Evolutionary conservation across 2,329 filamentous ascomycete species (phyloP).

Genomic region (Mollisia scopiformis): DNA sequence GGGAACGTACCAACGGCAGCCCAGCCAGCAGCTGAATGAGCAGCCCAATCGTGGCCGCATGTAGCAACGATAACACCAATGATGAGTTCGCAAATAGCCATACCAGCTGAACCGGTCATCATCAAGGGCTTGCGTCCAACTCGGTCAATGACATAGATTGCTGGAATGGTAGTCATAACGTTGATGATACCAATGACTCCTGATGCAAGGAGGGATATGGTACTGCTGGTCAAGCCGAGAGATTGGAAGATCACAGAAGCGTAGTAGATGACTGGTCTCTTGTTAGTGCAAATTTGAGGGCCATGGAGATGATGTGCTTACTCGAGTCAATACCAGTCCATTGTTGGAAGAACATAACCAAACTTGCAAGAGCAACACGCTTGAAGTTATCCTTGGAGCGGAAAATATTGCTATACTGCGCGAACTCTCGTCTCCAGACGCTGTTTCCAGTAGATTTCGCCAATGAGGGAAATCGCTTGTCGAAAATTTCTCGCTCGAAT

Average conservation of each 20-base stretch:
- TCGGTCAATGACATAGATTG: conserved; percentile 2
- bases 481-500: conserved; percentile 47
- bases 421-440: conserved; percentile 47
- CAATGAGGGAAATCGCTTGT: conserved; percentile 48
- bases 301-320: conserved; percentile 1
- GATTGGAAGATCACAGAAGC: conserved; percentile 8
- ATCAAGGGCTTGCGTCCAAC: conserved; percentile 1
- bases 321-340: conserved; percentile 46
- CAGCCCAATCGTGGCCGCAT: conserved; percentile 40
- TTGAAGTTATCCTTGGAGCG: conserved; percentile 54
- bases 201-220: conserved; percentile 7
- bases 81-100: conserved; percentile 21
- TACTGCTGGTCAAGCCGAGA: conserved; percentile 3
- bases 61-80: conserved; percentile 45
- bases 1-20: conserved; percentile 42
- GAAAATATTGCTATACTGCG: conserved; percentile 52
- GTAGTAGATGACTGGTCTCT: conserved; percentile 9
- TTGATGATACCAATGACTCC: conserved; percentile 8
- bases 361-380: conserved; percentile 46
- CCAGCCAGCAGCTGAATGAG: conserved; percentile 43
- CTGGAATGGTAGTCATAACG: conserved; percentile 4
- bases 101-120: conserved; percentile 3
- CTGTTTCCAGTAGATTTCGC: conserved; percentile 46
- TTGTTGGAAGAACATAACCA: conserved; percentile 53
- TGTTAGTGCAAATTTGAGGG: not conserved